Percentiles rank a stretch among this genome's conserved stretches.
These are phyloP conservation scores for Zopfochytrium polystomum DNA, from an alignment of 371 early-diverging fungal species.

Conservation along the genomic window DNA sequence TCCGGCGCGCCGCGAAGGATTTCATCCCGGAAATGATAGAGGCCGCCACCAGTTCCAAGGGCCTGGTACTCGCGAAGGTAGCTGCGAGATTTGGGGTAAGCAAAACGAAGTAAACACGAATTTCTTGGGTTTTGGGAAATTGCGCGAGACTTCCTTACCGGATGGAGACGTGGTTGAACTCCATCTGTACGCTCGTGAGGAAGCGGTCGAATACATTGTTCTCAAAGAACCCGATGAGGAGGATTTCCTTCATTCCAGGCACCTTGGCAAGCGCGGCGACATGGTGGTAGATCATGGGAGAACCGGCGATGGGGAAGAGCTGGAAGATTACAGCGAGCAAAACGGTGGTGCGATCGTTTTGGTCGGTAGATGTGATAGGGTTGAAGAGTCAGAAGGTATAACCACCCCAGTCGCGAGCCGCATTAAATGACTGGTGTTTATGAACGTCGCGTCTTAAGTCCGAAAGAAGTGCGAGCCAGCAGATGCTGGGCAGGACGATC, in stretches of 20 bases:
- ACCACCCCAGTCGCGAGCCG: no score
- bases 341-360: no score
- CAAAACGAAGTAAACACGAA: no score
- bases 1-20: conserved; percentile 85
- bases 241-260: conserved; percentile 82
- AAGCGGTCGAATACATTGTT: conserved; percentile 84
- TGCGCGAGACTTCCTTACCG: conserved; percentile 63
- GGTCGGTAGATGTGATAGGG: no score
- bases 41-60: conserved; percentile 94
- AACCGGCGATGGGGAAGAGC: conserved; percentile 93
- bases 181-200: conserved; percentile 73
- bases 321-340: no score
- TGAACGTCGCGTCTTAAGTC: no score
- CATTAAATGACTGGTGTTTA: no score
- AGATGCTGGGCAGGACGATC: no score
- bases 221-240: conserved; percentile 95
- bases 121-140: no score
- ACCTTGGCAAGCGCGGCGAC: conserved; percentile 85
- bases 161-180: conserved; percentile 79
- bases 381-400: no score
- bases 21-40: conserved; percentile 97
- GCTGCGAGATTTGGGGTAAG: conserved; percentile 40
- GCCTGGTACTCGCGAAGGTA: conserved; percentile 95
- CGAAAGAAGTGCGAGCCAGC: no score
- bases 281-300: conserved; percentile 94